Evolutionary conservation across 169 alveolate species (phyloP), one percentile per base, ranked within the genome.

Genomic region (Toxoplasma gondii): DNA sequence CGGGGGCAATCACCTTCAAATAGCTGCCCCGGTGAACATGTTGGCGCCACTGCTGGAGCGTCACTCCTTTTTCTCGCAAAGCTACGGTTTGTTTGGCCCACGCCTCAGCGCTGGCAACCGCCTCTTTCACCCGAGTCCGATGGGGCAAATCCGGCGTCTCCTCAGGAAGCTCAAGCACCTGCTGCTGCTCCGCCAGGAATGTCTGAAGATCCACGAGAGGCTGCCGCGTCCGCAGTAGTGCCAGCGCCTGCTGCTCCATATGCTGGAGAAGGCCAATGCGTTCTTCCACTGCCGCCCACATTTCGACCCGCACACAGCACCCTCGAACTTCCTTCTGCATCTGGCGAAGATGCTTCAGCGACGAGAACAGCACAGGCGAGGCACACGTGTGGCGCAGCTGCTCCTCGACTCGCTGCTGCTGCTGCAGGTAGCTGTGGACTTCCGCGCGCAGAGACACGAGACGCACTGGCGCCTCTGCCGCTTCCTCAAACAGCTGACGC

Each of bases 41-140:
- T 88, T 93, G 95, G 43, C 81, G 92, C 95, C 95, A 93, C 78
- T 93, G 95, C 34, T 91, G 95, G 70, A 93, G 64, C 41, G 95
- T 80, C 27, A 45, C 95, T 44, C 95, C 95, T 7, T 69, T 69
- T 39, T 44, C 93, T 19, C 64, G 88, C 91, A 93, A 81, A 80
- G 34, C 53, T 0, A 41, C 95, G 31, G 95, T 93, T 45, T 93
- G 91, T 38, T 44, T 88, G 38, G 90, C 78, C 95, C 95, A 93
- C n/a, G 78, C 74, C 17, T 91, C 86, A 49, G 90, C 95, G 45
- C 70, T 92, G 34, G 31, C 53, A 83, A 91, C 90, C 0, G 93
- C 93, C 19, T 93, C 95, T 67, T 93, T 93, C 70, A 93, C 92
- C 69, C 93, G 88, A n/a, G 93, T 86, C 90, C 81, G 90, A 84